phyloP scores from a whole-genome alignment of 148 eudicot species.

The Persicaria maculosa region DNA sequence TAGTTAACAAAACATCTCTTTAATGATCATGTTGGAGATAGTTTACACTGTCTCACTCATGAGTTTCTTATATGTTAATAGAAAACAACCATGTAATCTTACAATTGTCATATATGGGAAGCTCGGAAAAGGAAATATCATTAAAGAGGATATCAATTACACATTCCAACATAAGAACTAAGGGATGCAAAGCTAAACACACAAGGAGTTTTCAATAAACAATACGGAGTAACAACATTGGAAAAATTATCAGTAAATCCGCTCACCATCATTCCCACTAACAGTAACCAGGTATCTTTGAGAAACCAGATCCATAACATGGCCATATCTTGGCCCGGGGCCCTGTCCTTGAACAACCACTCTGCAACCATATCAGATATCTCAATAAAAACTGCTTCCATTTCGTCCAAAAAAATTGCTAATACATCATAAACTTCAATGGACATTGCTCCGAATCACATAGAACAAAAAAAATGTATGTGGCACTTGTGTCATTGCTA shows the following conservation, averaged over 20 bases:
- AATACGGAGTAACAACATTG: slow-evolving; percentile 2
- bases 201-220: neutral
- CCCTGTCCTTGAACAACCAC: slow-evolving; percentile 95
- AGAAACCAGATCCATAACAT: slow-evolving; percentile 89
- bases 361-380: slow-evolving; percentile 30
- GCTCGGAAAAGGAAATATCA: too few species aligned
- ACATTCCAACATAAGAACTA: neutral
- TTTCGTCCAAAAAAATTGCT: neutral
- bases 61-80: neutral
- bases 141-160: too few species aligned
- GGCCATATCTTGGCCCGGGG: slow-evolving; percentile 96
- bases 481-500: neutral
- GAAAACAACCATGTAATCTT: neutral
- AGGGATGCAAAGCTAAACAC: neutral
- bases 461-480: neutral
- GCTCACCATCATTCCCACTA: slow-evolving; percentile 94
- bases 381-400: neutral
- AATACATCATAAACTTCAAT: neutral
- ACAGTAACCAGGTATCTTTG: slow-evolving; percentile 89
- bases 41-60: neutral
- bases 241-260: neutral
- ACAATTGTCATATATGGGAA: neutral
- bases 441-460: neutral
- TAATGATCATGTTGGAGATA: neutral
- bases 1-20: neutral